Conservation (phyloP, 805 yeast species). For the Tetrapisispora phaffii region DNA sequence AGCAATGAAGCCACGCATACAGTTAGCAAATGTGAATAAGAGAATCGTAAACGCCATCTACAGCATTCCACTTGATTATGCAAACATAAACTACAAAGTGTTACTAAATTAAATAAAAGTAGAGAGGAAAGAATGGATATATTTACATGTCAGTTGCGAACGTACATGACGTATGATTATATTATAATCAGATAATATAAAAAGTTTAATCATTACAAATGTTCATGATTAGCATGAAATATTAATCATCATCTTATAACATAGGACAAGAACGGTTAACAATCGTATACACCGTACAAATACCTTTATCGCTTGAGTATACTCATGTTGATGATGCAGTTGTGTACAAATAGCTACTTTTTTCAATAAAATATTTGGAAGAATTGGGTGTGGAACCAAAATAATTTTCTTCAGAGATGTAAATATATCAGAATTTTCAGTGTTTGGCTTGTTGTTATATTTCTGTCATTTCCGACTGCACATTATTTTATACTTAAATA, state of each 20-base stretch:
- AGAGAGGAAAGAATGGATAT: too few relatives aligned
- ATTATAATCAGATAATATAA: slow-evolving; percentile 2
- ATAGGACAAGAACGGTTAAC: neutral
- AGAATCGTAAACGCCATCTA: too few relatives aligned
- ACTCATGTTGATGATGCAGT: neutral
- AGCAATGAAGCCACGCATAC: too few relatives aligned
- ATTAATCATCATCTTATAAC: slow-evolving; percentile 5
- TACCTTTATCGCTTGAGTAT: neutral
- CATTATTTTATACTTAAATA: slow-evolving; percentile 2
- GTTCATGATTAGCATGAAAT: slow-evolving; percentile 32
- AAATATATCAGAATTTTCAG: slow-evolving; percentile 30
- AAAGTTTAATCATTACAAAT: slow-evolving; percentile 3
- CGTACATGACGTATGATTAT: too few relatives aligned
- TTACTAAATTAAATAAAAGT: too few relatives aligned
- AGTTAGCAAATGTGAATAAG: too few relatives aligned
- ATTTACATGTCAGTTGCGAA: too few relatives aligned
- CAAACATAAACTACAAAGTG: too few relatives aligned
- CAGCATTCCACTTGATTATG: too few relatives aligned
- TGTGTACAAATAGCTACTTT: too few relatives aligned
- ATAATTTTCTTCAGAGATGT: slow-evolving; percentile 1
- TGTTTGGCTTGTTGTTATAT: slow-evolving; percentile 29
- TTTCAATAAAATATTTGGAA: too few relatives aligned
- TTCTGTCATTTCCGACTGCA: slow-evolving; percentile 20
- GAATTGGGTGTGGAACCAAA: too few relatives aligned
- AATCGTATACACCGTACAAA: neutral